Evolutionary conservation across 2,329 filamentous ascomycete genomes (phyloP).

Genomic region (Polytolypa hystricis): DNA sequence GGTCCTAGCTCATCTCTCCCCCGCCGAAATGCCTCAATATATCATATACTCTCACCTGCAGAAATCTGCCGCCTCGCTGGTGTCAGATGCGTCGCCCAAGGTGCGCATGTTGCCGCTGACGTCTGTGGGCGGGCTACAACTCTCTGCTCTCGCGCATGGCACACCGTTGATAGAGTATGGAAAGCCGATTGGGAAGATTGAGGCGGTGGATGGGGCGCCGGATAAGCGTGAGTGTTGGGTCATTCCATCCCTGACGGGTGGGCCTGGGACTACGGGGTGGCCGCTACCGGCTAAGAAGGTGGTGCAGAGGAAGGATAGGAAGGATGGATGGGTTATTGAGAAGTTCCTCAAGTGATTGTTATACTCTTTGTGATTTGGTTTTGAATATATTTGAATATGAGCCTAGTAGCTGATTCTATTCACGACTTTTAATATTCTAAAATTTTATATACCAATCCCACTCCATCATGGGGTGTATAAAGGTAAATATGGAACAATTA

Average conservation of each 20-base stretch:
- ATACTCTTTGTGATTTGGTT: too few species aligned
- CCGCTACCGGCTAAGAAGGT: conserved; percentile 77
- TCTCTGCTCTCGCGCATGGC: conserved; percentile 68
- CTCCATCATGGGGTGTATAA: too few species aligned
- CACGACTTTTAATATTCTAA: too few species aligned
- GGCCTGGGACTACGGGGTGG: conserved; percentile 61
- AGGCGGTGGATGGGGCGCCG: conserved; percentile 35
- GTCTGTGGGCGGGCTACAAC: conserved; percentile 61
- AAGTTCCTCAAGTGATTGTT: conserved; percentile 29
- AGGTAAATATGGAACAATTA: too few species aligned
- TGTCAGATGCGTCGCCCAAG: conserved; percentile 53
- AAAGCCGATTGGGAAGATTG: conserved; percentile 81
- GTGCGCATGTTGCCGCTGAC: conserved; percentile 84
- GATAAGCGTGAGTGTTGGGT: conserved; percentile 68
- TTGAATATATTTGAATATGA: too few species aligned
- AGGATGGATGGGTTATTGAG: conserved; percentile 65
- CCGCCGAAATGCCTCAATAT: conserved; percentile 71
- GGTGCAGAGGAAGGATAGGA: conserved; percentile 61
- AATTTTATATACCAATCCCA: too few species aligned
- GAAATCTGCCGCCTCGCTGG: conserved; percentile 45
- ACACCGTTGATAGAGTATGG: conserved; percentile 76
- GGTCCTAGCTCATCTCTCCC: conserved; percentile 57
- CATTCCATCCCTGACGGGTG: conserved; percentile 64
- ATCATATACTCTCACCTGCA: conserved; percentile 82
- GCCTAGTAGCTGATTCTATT: too few species aligned